A percentile compares a stretch with the other conserved stretches of the same genome.
Conservation (phyloP, 805 yeast genomes). For the Jamesozyma lodderae region DNA sequence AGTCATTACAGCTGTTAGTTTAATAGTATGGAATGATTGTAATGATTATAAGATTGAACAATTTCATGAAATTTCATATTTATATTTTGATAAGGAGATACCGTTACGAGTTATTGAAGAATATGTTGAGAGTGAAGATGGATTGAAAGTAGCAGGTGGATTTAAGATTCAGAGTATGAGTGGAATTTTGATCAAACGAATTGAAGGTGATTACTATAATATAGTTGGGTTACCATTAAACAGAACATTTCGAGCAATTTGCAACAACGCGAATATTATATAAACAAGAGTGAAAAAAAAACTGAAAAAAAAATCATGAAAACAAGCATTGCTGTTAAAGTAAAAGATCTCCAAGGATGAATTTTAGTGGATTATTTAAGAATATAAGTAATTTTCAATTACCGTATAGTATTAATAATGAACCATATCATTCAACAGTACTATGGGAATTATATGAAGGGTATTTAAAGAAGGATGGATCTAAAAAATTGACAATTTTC, state of each 20-base stretch:
- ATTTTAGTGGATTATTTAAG: constrained; percentile 25
- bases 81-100: constrained; percentile 36
- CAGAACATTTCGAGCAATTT: constrained; percentile 33
- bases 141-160: constrained; percentile 83
- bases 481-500: constrained; percentile 16
- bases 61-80: constrained; percentile 35
- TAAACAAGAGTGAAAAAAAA: no score
- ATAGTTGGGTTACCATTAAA: constrained; percentile 81
- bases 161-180: constrained; percentile 75
- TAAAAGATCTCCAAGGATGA: constrained; percentile 17
- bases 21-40: constrained; percentile 29
- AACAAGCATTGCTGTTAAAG: neutral
- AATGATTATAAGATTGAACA: constrained; percentile 12
- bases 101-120: constrained; percentile 47
- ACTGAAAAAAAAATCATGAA: neutral
- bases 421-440: constrained; percentile 16
- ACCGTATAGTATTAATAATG: constrained; percentile 23
- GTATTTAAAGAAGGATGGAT: constrained; percentile 14
- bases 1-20: constrained; percentile 47
- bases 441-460: constrained; percentile 23
- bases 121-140: constrained; percentile 69
- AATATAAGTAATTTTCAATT: constrained; percentile 27
- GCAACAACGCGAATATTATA: neutral
- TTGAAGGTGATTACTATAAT: constrained; percentile 77
- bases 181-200: constrained; percentile 48